Evolutionary conservation across 2,329 filamentous ascomycete species (phyloP), one percentile per base, ranked within the genome.

Genomic region (Dactylella cylindrospora): DNA sequence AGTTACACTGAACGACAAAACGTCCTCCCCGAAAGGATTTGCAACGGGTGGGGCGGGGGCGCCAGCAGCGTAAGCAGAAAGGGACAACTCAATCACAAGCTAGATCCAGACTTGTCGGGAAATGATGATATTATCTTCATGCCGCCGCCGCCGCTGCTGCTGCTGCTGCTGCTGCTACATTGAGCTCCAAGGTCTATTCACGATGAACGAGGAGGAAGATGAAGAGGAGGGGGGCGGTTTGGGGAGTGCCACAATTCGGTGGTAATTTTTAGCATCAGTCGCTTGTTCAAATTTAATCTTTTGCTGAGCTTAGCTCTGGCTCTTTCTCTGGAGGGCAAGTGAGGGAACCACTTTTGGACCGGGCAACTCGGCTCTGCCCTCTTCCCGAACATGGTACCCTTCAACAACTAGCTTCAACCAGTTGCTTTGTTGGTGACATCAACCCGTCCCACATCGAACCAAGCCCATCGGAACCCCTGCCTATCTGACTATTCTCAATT

Each of bases 251-350:
- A 61, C 55, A 53, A 41, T 43, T n/a, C 12, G 36, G 47, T 61
- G 55, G 50, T 61, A 61, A 61, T 61, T 61, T 38, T 53, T 61
- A 61, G 55, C 44, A 61, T 46, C 47, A 61, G 43, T 36, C 41
- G 55, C 47, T 61, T 49, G 47, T 53, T 53, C 44, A 22, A 28
- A 28, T n/a, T n/a, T n/a, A n/a, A n/a, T n/a, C n/a, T n/a, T n/a
- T n/a, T 33, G 55, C 44, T 35, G 55, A 61, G 55, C 55, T 53
- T 61, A 61, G 55, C 55, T 61, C 29, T 20, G 28, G 25, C n/a
- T n/a, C n/a, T n/a, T n/a, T n/a, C n/a, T n/a, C n/a, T n/a, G n/a
- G n/a, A n/a, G n/a, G n/a, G n/a, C n/a, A 36, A 9, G 26, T 32
- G 35, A 31, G 49, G 54, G 22, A 43, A 44, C n/a, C n/a, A n/a